A percentile compares a stretch with the other conserved stretches of the same genome.
These are phyloP conservation scores for Protomyces inouyei DNA, from an alignment of 1,139 yeast genomes.

Conservation along the genomic window DNA sequence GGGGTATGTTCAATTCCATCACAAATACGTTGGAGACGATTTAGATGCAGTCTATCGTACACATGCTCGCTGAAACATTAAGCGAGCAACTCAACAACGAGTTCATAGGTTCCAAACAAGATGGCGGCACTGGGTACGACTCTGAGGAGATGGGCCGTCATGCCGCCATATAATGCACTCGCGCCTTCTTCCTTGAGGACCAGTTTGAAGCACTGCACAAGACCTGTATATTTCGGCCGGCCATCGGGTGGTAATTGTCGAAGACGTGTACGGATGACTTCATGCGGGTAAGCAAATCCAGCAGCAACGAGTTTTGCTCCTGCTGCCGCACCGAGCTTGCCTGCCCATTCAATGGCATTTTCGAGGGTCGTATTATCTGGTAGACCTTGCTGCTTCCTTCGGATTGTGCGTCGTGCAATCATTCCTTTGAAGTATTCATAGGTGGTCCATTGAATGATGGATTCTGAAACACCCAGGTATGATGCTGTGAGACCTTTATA, in stretches of 20 bases:
- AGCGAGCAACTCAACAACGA: slow-evolving; percentile 44
- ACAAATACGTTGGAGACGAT: not conserved
- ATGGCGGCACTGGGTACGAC: slow-evolving; percentile 97
- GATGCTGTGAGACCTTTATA: slow-evolving; percentile 91
- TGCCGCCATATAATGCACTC: slow-evolving; percentile 91
- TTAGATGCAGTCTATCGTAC: not conserved
- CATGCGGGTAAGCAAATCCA: slow-evolving; percentile 91
- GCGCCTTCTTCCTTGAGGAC: slow-evolving; percentile 88
- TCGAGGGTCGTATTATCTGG: slow-evolving; percentile 51
- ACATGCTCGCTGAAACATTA: not conserved
- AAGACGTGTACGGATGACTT: slow-evolving; percentile 89
- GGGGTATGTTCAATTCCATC: not conserved
- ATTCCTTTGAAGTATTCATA: slow-evolving; percentile 88
- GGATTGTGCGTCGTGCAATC: slow-evolving; percentile 52
- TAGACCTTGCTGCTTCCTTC: slow-evolving; percentile 29
- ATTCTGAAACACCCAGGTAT: slow-evolving; percentile 87
- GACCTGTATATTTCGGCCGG: slow-evolving; percentile 78
- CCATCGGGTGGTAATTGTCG: slow-evolving; percentile 94
- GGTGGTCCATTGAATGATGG: slow-evolving; percentile 92
- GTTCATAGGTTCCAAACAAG: slow-evolving; percentile 99
- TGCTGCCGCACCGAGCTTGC: slow-evolving; percentile 97
- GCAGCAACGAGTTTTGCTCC: slow-evolving; percentile 92
- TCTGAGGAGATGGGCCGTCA: slow-evolving; percentile 91
- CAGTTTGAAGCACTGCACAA: slow-evolving; percentile 76
- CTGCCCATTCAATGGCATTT: slow-evolving; percentile 80